Evolutionary conservation across 352 stramenopile species (phyloP), one percentile per base, ranked within the genome.

Genomic region (Globisporangium recalcitrans): DNA sequence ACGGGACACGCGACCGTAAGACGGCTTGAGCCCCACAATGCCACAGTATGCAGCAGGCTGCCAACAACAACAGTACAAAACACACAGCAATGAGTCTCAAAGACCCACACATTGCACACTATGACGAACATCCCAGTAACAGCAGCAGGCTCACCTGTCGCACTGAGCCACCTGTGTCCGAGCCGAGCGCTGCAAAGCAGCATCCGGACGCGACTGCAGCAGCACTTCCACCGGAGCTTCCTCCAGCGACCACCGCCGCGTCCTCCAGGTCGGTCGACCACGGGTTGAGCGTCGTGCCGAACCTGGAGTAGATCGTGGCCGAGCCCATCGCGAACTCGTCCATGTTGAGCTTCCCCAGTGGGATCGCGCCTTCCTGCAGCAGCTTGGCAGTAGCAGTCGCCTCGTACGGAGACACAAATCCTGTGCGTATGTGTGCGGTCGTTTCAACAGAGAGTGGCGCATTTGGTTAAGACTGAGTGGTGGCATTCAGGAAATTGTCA

Each of bases 271-370:
- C 73, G 8, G 69, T 79, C 13, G 87, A 96, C 85, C 86, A 95
- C 60, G 90, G 88, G 65, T 97, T 97, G 53, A 96, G 75, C 26
- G 91, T 95, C 47, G 89, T 68, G 8, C 90, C 91, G 42, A 92
- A 90, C 36, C 72, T 80, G 54, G 80, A 93, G 78, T 98, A 98
- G 14, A 94, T 77, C 55, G 93, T 98, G 19, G 88, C 88, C 31
- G 90, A 98, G 22, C 97, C 97, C 97, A 99, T 99, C 7, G 89
- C 97, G 76, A 99, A 99, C 82, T 99, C 97, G 75, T 99, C 97
- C 93, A 98, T 98, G 72, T 98, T 99, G 29, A 98, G 97, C 64
- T 97, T 98, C 36, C 97, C 97, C 0, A 99, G 73, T 6, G 97
- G 75, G 22, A 99, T 80, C 8, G 94, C 95, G 14, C 97, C 97